Percentiles rank a stretch among this genome's conserved stretches.
phyloP scores from a whole-genome alignment of 805 yeast species.

The Candida michaelii region DNA sequence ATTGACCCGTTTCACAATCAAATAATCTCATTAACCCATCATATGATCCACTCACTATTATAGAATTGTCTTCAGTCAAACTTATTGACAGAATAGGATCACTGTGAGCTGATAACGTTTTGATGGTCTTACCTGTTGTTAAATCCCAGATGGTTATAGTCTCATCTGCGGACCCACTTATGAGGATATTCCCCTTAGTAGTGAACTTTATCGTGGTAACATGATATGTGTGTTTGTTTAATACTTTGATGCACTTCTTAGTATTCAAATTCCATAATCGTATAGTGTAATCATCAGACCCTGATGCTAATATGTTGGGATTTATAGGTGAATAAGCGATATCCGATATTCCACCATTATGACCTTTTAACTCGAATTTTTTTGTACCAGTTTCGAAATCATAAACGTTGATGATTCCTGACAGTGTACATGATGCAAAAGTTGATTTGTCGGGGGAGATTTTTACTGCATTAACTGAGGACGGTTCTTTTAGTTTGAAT shows the following conservation, averaged over 20 bases:
- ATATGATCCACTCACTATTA: conserved; percentile 81
- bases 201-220: conserved; percentile 72
- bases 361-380: conserved; percentile 49
- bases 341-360: conserved; percentile 70
- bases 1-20: conserved; percentile 86
- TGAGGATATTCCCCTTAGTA: conserved; percentile 71
- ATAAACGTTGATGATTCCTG: conserved; percentile 28
- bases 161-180: conserved; percentile 87
- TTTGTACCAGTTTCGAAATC: conserved; percentile 26
- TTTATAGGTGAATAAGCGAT: conserved; percentile 74
- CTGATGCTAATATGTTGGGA: conserved; percentile 71
- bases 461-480: conserved; percentile 28
- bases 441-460: conserved; percentile 60
- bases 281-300: conserved; percentile 81
- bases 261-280: conserved; percentile 64
- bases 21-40: conserved; percentile 91
- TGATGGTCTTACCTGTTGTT: conserved; percentile 62
- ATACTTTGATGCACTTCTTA: conserved; percentile 49
- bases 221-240: conserved; percentile 83
- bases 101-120: conserved; percentile 87
- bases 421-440: conserved; percentile 52
- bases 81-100: conserved; percentile 83
- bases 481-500: conserved; percentile 1
- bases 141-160: conserved; percentile 91
- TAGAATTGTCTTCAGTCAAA: conserved; percentile 74